Evolutionary conservation across 768 basidiomycete genomes (phyloP).

Genomic region (Pholiota conissans): DNA sequence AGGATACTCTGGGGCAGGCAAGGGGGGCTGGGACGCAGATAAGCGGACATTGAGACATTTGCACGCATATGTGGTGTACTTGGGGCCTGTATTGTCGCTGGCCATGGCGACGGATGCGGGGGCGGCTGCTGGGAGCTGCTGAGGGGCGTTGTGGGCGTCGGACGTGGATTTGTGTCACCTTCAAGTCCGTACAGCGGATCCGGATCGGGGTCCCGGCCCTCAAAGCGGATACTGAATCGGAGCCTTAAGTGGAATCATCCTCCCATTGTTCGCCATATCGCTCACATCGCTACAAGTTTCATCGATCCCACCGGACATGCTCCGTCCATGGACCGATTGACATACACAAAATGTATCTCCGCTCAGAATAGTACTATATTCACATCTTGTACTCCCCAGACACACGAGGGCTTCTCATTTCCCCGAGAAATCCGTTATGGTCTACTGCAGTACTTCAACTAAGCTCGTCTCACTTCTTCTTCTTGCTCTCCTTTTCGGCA

Average conservation of each 20-base stretch:
- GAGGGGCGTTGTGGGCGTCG: conserved; percentile 17
- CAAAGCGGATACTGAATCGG: conserved; percentile 25
- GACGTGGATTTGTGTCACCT: conserved; percentile 21
- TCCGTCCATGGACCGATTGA: conserved; percentile 15
- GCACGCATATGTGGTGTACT: conserved; percentile 47
- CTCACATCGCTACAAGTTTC: conserved; percentile 10
- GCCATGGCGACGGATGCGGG: conserved; percentile 27
- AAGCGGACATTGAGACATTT: conserved; percentile 74
- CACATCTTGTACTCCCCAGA: conserved; percentile 12
- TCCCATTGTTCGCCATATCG: conserved; percentile 14
- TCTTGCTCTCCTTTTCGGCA: conserved; percentile 52
- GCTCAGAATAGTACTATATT: conserved; percentile 15
- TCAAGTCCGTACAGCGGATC: conserved; percentile 31
- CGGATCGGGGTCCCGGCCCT: conserved; percentile 41
- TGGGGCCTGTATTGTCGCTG: conserved; percentile 22
- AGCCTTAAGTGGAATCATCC: conserved; percentile 6
- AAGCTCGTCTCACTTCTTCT: conserved; percentile 36
- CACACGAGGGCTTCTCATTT: conserved; percentile 21
- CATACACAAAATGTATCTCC: conserved; percentile 3
- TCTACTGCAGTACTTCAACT: not conserved
- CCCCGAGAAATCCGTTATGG: conserved; percentile 19
- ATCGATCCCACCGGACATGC: conserved; percentile 9
- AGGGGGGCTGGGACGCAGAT: conserved; percentile 33
- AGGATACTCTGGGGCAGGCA: conserved; percentile 30
- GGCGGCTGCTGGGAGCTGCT: conserved; percentile 6